Base-by-base conservation (phyloP, 306 rosid species). In the Psophocarpus tetragonolobus region DNA sequence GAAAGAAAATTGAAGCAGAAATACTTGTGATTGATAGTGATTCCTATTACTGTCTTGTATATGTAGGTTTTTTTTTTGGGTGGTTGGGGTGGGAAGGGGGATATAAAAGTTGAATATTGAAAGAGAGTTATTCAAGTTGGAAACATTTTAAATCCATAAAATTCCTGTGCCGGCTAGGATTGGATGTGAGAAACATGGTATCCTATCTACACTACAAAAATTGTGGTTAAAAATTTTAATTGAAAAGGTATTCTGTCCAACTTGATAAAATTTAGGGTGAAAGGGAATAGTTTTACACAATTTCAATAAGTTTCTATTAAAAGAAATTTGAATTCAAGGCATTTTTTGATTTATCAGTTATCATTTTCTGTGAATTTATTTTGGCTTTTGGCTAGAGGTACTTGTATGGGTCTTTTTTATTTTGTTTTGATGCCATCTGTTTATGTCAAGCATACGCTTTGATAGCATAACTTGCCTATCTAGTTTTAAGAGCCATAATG, bases 401-500 rank as follows among this genome's bases (percentile, higher is more conserved):
- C 60, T 70, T 27, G 11, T 57, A 36, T 68, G 60, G 58, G 47
- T 27, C 73, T 3, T 24, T 39, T 57, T 23, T 0, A 67, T 51
- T 57, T 64, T 5, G 44, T 63, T 56, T 44, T 64, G 14, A 50
- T 8, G 18, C 75, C 47, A 67, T 72, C 26, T 56, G 6, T 67
- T 50, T 72, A 12, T 65, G 42, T 64, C 74, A 61, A 23, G 74
- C 77, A 51, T 76, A 67, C 70, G 39, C 48, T 64, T 66, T 47
- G 68, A 35, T 23, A 15, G 51, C 47, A 73, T 57, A 61, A 75
- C 62, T 44, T 72, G 47, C 65, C 39, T 48, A 36, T 79, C 39
- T 33, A 65, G 77, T 68, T 73, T 47, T 72, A 63, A 20, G 60
- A 20, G 47, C 18, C 12, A 33, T 63, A 71, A 84, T 73, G 70